Evolutionary conservation across 1,139 yeast species (phyloP), one percentile per base, ranked within the genome.

Genomic region (Suhomyces guaymorum): DNA sequence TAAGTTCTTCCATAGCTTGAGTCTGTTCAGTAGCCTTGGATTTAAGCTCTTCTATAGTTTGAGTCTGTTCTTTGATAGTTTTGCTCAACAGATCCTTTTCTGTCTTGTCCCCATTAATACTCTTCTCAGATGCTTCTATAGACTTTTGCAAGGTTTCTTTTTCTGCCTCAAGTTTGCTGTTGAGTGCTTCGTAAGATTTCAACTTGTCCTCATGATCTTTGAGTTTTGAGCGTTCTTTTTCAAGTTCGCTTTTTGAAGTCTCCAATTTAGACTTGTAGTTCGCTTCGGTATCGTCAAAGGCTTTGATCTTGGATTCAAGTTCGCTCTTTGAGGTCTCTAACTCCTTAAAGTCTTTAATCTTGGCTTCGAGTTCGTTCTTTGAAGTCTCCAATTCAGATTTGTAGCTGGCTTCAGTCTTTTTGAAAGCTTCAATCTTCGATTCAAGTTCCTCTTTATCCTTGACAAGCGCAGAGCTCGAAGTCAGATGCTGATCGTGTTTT

Each of bases 11-110:
- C 4, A 26, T 15, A 7, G 24, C 16, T 8, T 21, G 26, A 11
- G 22, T 15, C 15, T 28, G 30, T 2, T 29, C 30, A n/a, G n/a
- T n/a, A n/a, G 30, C 15, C 13, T 32, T 34, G 2, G n/a, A 13
- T 15, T 19, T n/a, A 4, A 28, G 31, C 20, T 23, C 30, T 19
- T 34, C 15, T 4, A 26, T 15, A 7, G 24, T 18, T 8, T 21
- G 26, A 11, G 22, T 15, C 15, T 28, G 30, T 2, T 29, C 30
- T 15, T 34, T 21, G 4, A 26, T 7, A 5, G 9, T 21, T 7
- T 23, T 18, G 6, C 18, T 29, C 12, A 30, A 23, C 11, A 15
- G 28, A 7, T 25, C 30, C 7, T 22, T 21, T 14, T 18, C 19
- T 22, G 14, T 32, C 26, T 13, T 7, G 15, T 10, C 19, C 24